These are phyloP conservation scores for Xylaria sp. DNA, from an alignment of 2,329 filamentous ascomycete species.

Conservation along the genomic window DNA sequence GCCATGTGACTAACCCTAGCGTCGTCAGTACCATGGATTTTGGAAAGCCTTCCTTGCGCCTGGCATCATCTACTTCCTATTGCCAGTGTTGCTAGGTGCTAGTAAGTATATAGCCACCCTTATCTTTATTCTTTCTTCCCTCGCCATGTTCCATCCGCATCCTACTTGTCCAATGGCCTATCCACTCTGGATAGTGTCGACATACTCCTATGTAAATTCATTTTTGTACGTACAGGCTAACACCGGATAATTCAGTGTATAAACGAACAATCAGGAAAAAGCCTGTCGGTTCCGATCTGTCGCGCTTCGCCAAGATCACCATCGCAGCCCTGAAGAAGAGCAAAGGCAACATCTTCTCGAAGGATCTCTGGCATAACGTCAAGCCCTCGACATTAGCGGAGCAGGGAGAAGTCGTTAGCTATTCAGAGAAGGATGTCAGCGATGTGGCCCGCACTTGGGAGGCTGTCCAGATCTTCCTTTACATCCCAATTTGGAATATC, in stretches of 20 bases:
- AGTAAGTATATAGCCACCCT: slow-evolving; percentile 36
- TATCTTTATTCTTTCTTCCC: neutral
- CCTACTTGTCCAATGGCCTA: neutral
- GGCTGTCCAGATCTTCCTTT: slow-evolving; percentile 50
- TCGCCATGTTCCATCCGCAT: neutral
- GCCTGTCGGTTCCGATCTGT: slow-evolving; percentile 70
- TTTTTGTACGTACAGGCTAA: slow-evolving; percentile 2
- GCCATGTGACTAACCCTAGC: too few species aligned
- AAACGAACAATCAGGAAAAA: slow-evolving; percentile 61
- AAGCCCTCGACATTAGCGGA: slow-evolving; percentile 59
- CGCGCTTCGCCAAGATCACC: slow-evolving; percentile 63
- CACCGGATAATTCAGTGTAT: slow-evolving; percentile 44
- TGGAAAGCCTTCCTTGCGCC: slow-evolving; percentile 58
- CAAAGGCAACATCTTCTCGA: slow-evolving; percentile 58
- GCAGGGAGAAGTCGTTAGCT: slow-evolving; percentile 58
- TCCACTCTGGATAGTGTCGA: neutral
- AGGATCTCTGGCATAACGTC: slow-evolving; percentile 63
- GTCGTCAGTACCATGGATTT: slow-evolving; percentile 58
- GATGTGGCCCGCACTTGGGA: slow-evolving; percentile 61
- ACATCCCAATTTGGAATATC: slow-evolving; percentile 48
- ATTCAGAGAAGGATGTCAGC: slow-evolving; percentile 70
- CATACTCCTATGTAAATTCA: neutral
- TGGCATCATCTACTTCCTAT: slow-evolving; percentile 58
- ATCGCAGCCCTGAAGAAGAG: slow-evolving; percentile 56
- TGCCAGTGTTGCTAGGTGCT: slow-evolving; percentile 61